phyloP scores from a whole-genome alignment of 2,329 filamentous ascomycete species.

The Calonectria montana region DNA sequence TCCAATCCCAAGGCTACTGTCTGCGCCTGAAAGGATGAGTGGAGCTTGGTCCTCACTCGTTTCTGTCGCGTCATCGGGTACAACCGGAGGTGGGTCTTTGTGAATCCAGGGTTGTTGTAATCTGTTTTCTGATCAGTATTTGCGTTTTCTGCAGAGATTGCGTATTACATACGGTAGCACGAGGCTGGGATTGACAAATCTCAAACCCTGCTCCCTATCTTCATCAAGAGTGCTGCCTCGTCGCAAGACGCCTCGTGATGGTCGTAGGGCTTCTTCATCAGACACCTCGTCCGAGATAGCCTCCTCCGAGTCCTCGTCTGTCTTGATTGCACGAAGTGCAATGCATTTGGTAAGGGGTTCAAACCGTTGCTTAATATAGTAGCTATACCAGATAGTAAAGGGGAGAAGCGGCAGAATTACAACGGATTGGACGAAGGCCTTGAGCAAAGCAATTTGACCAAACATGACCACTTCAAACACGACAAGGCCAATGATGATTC shows the following conservation, averaged over 20 bases:
- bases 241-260: slow-evolving; percentile 56
- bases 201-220: slow-evolving; percentile 74
- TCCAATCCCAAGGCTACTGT: slow-evolving; percentile 52
- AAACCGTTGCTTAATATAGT: slow-evolving; percentile 83
- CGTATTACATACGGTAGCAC: slow-evolving; percentile 68
- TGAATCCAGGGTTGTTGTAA: slow-evolving; percentile 80
- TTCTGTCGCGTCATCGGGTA: slow-evolving; percentile 41
- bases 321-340: slow-evolving; percentile 84
- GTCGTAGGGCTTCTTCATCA: slow-evolving; percentile 51
- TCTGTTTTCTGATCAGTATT: slow-evolving; percentile 50
- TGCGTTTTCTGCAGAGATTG: neutral
- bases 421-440: slow-evolving; percentile 78
- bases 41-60: slow-evolving; percentile 39
- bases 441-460: slow-evolving; percentile 81
- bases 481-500: slow-evolving; percentile 85
- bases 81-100: slow-evolving; percentile 61
- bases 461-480: slow-evolving; percentile 94
- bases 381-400: slow-evolving; percentile 89
- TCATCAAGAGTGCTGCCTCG: slow-evolving; percentile 78
- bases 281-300: slow-evolving; percentile 52
- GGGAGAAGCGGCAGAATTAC: slow-evolving; percentile 81
- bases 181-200: slow-evolving; percentile 83
- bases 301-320: slow-evolving; percentile 56
- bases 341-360: slow-evolving; percentile 93
- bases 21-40: slow-evolving; percentile 48